A percentile compares a stretch with the other conserved stretches of the same genome.
These are phyloP conservation scores for Camellia oleifera DNA, from an alignment of 179 eudicot genomes.

Conservation along the genomic window DNA sequence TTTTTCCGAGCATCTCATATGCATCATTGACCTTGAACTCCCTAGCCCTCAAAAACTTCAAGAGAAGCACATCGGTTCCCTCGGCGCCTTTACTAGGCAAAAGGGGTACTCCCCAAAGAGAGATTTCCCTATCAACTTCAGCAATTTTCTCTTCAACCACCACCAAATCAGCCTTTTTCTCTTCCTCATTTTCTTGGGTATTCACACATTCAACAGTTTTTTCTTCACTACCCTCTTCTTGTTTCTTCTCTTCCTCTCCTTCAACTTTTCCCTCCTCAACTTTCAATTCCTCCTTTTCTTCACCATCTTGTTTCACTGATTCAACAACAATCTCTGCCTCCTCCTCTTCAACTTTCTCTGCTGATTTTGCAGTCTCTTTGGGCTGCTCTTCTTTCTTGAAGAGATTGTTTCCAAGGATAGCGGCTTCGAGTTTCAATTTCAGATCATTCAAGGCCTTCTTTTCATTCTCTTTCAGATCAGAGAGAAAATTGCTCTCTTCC, in stretches of 20 bases:
- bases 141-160: not conserved
- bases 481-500: conserved; percentile 59
- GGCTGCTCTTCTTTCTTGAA: conserved; percentile 24
- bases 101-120: conserved; percentile 67
- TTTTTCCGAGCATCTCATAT: conserved; percentile 56
- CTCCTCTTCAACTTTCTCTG: not conserved
- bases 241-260: conserved; percentile 5
- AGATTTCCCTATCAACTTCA: conserved; percentile 20
- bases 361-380: conserved; percentile 10
- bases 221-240: conserved; percentile 9
- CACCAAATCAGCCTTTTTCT: not conserved
- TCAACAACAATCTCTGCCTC: not conserved
- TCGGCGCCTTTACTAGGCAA: conserved; percentile 45
- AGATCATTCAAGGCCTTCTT: conserved; percentile 56
- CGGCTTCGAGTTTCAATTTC: conserved; percentile 49
- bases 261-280: not conserved
- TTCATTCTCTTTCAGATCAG: conserved; percentile 57
- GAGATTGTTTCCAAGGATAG: conserved; percentile 41
- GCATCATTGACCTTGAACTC: conserved; percentile 67
- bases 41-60: conserved; percentile 64
- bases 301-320: conserved; percentile 18
- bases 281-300: conserved; percentile 1
- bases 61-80: conserved; percentile 45
- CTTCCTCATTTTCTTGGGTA: not conserved
- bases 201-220: conserved; percentile 7